Base-by-base conservation (phyloP, 2,329 filamentous ascomycete species). In the Xylaria sp. region DNA sequence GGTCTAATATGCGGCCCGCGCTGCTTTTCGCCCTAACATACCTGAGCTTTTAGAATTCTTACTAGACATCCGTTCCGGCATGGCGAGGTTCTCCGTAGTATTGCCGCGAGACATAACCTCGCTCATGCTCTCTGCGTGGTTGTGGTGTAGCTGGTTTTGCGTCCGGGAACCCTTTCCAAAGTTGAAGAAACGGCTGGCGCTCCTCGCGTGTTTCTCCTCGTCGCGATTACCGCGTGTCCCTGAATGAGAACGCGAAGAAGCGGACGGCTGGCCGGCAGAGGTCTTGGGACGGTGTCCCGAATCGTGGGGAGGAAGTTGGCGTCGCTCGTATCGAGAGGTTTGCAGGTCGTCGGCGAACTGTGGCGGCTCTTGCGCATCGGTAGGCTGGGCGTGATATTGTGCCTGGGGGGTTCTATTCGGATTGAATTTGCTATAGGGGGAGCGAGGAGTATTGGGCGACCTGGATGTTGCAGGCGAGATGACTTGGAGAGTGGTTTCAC, bases 151-250 rank as follows among this genome's bases (percentile, higher is more conserved):
- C 45, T 69, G 63, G 40, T 63, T 62, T 21, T 53, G 54, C 11
- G 66, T 60, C 47, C 50, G 65, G 13, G 62, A 62, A 29, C 57
- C 47, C 48, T 69, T 69, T 13, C 65, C 64, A 48, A 71, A 71
- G 48, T 64, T 65, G 57, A 69, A 70, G 44, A 71, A 71, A 45
- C 69, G 69, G 38, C 69, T 71, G 24, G 59, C 63, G 53, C 61
- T 69, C 51, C 67, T 63, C 40, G 67, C 53, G 50, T 69, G 69
- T 44, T 69, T 71, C 56, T 71, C 68, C 29, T 59, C 58, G n/a
- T 66, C 66, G 21, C 52, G 52, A 22, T 43, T 59, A 18, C 46
- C 44, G 37, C 47, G 29, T 8, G 39, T 19, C 47, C 58, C 56
- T 18, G 60, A 49, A 22, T 62, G 48, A 22, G 54, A 17, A 17